Percentiles rank a stretch among this genome's conserved stretches.
Conservation (phyloP, 2,329 filamentous ascomycete species). For the Xylaria sp. region DNA sequence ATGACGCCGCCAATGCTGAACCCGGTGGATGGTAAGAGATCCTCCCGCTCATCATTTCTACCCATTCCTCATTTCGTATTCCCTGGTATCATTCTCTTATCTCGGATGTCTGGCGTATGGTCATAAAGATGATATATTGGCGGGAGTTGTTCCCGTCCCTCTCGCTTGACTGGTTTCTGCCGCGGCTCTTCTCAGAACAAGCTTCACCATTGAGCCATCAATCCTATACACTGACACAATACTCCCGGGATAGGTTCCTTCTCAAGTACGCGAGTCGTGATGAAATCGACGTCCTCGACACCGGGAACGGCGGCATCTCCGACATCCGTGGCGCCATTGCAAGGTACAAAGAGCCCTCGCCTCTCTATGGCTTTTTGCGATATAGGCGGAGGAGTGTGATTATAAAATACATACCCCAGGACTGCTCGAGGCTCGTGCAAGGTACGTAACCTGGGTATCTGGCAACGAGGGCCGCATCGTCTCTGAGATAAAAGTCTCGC, state of each 20-base stretch:
- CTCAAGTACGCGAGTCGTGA: slow-evolving; percentile 92
- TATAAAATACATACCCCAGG: slow-evolving; percentile 91
- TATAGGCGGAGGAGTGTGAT: slow-evolving; percentile 91
- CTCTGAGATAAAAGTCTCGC: not conserved
- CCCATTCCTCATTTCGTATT: not conserved
- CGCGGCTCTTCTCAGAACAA: not conserved
- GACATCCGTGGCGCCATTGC: slow-evolving; percentile 84
- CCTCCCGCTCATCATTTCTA: slow-evolving; percentile 17
- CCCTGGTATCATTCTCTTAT: slow-evolving; percentile 4
- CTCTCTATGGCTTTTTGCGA: slow-evolving; percentile 89
- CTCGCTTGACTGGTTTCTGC: slow-evolving; percentile 21
- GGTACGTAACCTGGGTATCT: slow-evolving; percentile 68
- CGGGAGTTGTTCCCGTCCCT: slow-evolving; percentile 31
- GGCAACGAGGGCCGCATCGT: not conserved
- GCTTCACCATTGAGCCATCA: not conserved
- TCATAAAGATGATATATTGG: not conserved
- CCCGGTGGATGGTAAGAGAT: slow-evolving; percentile 89
- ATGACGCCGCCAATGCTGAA: slow-evolving; percentile 81
- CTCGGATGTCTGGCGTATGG: slow-evolving; percentile 13
- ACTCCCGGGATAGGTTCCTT: slow-evolving; percentile 75
- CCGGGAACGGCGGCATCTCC: slow-evolving; percentile 82
- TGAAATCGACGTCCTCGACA: slow-evolving; percentile 80
- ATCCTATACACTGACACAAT: slow-evolving; percentile 35
- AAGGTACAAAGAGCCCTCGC: slow-evolving; percentile 83
- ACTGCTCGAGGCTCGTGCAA: slow-evolving; percentile 89